phyloP scores from a whole-genome alignment of 2,329 filamentous ascomycete species.

The Lasiodiplodia hormozganensis region DNA sequence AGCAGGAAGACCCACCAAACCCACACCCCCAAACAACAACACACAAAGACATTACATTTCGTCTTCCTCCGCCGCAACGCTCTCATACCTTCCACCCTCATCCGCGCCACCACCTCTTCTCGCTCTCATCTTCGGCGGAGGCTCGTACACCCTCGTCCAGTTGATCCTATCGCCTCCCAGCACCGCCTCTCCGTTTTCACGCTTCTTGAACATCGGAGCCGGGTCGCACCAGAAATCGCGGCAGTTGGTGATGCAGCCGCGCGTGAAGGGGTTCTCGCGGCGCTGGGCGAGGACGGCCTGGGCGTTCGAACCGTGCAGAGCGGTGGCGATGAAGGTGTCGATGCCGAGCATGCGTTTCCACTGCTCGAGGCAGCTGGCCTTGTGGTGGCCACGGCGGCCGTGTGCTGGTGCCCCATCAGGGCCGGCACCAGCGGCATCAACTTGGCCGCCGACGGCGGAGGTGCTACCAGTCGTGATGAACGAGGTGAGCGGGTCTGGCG shows the following conservation, averaged over 20 bases:
- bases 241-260: constrained; percentile 86
- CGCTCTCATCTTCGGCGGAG: constrained; percentile 71
- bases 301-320: constrained; percentile 73
- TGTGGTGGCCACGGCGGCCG: constrained; percentile 64
- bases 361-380: constrained; percentile 73
- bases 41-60: neutral
- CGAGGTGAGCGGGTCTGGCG: constrained; percentile 68
- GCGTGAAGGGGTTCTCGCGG: constrained; percentile 81
- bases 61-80: constrained; percentile 26
- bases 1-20: neutral
- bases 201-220: constrained; percentile 77
- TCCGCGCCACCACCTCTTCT: constrained; percentile 40
- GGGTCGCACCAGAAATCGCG: constrained; percentile 96
- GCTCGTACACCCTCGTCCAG: constrained; percentile 89
- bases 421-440: constrained; percentile 54
- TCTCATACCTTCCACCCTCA: constrained; percentile 27
- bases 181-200: constrained; percentile 75
- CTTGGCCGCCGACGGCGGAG: constrained; percentile 70
- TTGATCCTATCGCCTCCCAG: constrained; percentile 82
- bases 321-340: constrained; percentile 92
- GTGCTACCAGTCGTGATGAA: constrained; percentile 76
- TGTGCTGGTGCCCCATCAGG: constrained; percentile 63
- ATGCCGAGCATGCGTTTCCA: constrained; percentile 88
- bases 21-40: neutral
- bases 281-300: constrained; percentile 56